phyloP scores from a whole-genome alignment of 1,139 yeast species.

The Komagataea norvegica region DNA sequence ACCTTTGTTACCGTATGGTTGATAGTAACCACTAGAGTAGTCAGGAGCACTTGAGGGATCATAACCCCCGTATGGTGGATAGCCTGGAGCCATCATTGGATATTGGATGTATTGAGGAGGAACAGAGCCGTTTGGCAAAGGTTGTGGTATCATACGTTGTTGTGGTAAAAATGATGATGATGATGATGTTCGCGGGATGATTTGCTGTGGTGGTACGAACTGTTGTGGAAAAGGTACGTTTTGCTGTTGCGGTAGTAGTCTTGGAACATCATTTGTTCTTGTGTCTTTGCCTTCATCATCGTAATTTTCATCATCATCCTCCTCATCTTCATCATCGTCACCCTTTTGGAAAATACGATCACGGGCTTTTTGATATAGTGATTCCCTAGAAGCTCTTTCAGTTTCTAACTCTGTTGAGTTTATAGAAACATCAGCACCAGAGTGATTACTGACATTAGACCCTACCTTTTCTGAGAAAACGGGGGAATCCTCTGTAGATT shows the following conservation, averaged over 20 bases:
- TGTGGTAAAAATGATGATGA: constrained; percentile 1
- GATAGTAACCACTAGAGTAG: constrained; percentile 1
- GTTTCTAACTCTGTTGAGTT: constrained; percentile 17
- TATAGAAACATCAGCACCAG: not conserved
- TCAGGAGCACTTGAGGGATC: not conserved
- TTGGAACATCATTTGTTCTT: constrained; percentile 6
- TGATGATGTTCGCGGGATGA: constrained; percentile 5
- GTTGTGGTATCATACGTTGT: constrained; percentile 1
- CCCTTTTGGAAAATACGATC: constrained; percentile 41
- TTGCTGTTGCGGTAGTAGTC: constrained; percentile 5
- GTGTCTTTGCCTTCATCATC: not conserved
- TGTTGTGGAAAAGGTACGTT: not conserved
- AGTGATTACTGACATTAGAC: not conserved
- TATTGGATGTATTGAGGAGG: constrained; percentile 8
- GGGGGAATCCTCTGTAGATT: constrained; percentile 1
- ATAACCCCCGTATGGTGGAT: constrained; percentile 4
- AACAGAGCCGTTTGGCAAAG: constrained; percentile 3
- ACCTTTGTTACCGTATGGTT: constrained; percentile 1
- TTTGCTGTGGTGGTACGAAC: not conserved
- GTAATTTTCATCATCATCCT: constrained; percentile 8
- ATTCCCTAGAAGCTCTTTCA: constrained; percentile 32
- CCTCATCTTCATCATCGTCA: constrained; percentile 29
- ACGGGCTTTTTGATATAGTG: constrained; percentile 40
- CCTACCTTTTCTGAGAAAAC: not conserved
- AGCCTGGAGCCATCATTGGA: constrained; percentile 1